phyloP scores from a whole-genome alignment of 768 basidiomycete species.

The Panus rudis region DNA sequence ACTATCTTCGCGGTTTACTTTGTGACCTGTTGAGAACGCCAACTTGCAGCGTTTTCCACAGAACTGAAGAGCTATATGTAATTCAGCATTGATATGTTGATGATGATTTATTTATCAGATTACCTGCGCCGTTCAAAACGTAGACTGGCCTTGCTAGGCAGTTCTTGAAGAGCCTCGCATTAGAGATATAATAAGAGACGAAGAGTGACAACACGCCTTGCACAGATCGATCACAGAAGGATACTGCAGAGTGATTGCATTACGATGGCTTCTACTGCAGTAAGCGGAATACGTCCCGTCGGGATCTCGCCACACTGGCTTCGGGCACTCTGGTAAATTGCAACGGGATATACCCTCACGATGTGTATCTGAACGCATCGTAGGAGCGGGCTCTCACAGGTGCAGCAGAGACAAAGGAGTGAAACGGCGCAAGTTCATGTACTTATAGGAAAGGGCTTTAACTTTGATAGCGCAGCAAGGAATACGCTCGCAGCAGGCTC shows the following conservation, averaged over 20 bases:
- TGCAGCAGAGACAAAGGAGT: too few species aligned
- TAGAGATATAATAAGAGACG: background rate
- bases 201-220: background rate
- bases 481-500: too few species aligned
- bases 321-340: conserved; percentile 10
- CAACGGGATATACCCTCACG: too few species aligned
- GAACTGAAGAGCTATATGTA: conserved; percentile 10
- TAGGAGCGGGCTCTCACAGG: too few species aligned
- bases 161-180: conserved; percentile 11
- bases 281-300: conserved; percentile 18
- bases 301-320: conserved; percentile 14
- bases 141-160: conserved; percentile 13
- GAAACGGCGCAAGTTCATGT: too few species aligned
- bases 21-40: conserved; percentile 1
- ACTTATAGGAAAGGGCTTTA: too few species aligned
- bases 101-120: background rate
- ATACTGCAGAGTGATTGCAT: conserved; percentile 11
- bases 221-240: background rate
- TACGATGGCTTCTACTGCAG: conserved; percentile 14
- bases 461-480: too few species aligned
- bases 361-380: too few species aligned
- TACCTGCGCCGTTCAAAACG: conserved; percentile 16
- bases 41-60: conserved; percentile 16
- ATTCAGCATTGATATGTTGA: background rate
- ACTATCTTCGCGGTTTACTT: background rate